A percentile compares a stretch with the other conserved stretches of the same genome.
These are phyloP conservation scores for Aspergillus sp. DNA, from an alignment of 2,329 filamentous ascomycete genomes.

Conservation along the genomic window DNA sequence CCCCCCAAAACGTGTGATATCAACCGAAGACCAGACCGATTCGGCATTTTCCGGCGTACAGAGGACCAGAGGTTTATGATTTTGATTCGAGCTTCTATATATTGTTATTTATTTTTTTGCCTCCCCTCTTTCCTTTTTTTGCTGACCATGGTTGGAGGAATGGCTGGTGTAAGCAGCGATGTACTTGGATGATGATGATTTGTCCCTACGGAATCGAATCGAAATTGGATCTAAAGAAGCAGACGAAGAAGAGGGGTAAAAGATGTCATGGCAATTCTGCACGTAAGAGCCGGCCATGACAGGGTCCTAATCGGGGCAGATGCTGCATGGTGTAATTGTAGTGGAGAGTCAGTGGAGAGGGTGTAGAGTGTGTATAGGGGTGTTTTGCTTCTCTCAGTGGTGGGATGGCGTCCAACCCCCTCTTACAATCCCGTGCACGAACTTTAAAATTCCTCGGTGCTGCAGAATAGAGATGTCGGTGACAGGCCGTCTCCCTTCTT, in stretches of 20 bases:
- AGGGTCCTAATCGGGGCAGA: not conserved
- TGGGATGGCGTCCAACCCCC: not conserved
- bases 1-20: conserved; percentile 17
- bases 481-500: not conserved
- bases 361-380: not conserved
- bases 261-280: not conserved
- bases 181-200: not conserved
- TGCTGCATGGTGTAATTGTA: not conserved
- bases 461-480: conserved; percentile 1
- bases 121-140: not conserved
- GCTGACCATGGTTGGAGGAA: not conserved
- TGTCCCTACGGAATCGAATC: not conserved
- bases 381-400: too few species aligned
- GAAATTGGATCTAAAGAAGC: not conserved
- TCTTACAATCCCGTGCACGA: not conserved
- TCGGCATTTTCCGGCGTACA: conserved; percentile 31
- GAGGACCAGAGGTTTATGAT: conserved; percentile 21
- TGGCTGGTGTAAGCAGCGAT: not conserved
- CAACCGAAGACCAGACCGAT: conserved; percentile 21
- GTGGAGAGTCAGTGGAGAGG: too few species aligned
- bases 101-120: not conserved
- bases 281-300: not conserved
- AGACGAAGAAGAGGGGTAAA: not conserved
- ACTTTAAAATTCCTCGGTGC: not conserved
- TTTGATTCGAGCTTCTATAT: conserved; percentile 11